These are phyloP conservation scores for Penicillium sp. DNA, from an alignment of 2,329 filamentous ascomycete species.

Conservation along the genomic window DNA sequence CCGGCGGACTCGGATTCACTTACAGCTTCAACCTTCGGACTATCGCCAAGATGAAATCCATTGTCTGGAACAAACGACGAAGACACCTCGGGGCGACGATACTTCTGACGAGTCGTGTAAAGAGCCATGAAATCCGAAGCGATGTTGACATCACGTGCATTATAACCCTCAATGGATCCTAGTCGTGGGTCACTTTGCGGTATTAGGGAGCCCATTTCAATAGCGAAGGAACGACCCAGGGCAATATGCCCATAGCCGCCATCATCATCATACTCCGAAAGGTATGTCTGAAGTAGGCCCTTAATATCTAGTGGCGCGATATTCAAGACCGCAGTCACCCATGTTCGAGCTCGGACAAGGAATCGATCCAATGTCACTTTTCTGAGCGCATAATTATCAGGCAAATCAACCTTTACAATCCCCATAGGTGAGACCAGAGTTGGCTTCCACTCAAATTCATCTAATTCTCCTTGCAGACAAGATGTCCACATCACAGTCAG, in stretches of 20 bases:
- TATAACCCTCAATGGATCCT: slow-evolving; percentile 73
- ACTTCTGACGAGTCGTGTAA: slow-evolving; percentile 95
- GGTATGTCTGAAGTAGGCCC: slow-evolving; percentile 89
- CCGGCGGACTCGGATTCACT: slow-evolving; percentile 33
- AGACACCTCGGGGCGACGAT: slow-evolving; percentile 75
- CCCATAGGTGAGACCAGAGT: slow-evolving; percentile 76
- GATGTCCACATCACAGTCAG: slow-evolving; percentile 93
- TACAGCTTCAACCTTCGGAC: slow-evolving; percentile 12
- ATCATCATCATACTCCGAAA: slow-evolving; percentile 92
- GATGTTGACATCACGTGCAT: slow-evolving; percentile 77
- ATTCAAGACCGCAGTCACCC: slow-evolving; percentile 79
- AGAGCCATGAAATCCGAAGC: slow-evolving; percentile 96
- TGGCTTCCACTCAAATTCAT: slow-evolving; percentile 85
- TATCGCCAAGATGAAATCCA: slow-evolving; percentile 9
- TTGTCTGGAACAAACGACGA: slow-evolving; percentile 35
- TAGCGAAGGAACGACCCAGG: slow-evolving; percentile 86
- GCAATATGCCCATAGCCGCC: slow-evolving; percentile 89
- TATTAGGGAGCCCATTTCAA: slow-evolving; percentile 87
- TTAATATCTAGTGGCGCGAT: slow-evolving; percentile 92
- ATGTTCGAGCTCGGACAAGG: slow-evolving; percentile 72
- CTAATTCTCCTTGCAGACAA: slow-evolving; percentile 90
- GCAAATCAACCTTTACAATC: slow-evolving; percentile 82
- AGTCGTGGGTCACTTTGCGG: slow-evolving; percentile 84
- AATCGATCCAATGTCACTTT: slow-evolving; percentile 76
- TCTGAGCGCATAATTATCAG: slow-evolving; percentile 85